Conservation (phyloP, 768 basidiomycete genomes). For the Macrocybe gigantea region DNA sequence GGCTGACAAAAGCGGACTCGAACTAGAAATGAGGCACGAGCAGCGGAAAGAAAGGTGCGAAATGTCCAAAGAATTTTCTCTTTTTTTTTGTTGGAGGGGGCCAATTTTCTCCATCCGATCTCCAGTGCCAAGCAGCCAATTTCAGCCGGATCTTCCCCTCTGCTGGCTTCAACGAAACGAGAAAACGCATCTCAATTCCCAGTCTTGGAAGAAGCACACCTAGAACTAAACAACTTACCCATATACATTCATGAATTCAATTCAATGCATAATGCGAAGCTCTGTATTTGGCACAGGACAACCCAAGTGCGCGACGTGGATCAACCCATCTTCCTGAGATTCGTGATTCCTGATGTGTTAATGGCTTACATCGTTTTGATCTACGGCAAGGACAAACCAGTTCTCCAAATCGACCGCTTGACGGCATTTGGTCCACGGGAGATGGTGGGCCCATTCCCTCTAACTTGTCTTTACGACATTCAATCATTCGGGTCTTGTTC, state of each 20-base stretch:
- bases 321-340: conserved; percentile 43
- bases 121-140: too few species aligned
- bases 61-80: too few species aligned
- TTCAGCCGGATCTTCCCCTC: too few species aligned
- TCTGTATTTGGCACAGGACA: conserved; percentile 51
- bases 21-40: conserved; percentile 38
- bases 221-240: conserved; percentile 40
- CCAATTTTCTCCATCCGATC: too few species aligned
- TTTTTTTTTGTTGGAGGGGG: too few species aligned
- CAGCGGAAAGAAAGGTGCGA: conserved; percentile 53
- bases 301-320: conserved; percentile 13
- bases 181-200: conserved; percentile 38
- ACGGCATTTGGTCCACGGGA: conserved; percentile 74
- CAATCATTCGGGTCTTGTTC: background rate
- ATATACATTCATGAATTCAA: conserved; percentile 60
- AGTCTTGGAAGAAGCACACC: conserved; percentile 26
- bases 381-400: conserved; percentile 28
- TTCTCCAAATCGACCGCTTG: conserved; percentile 49
- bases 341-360: conserved; percentile 60
- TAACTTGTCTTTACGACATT: background rate
- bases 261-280: conserved; percentile 29
- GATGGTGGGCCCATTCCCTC: conserved; percentile 33
- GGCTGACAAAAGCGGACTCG: conserved; percentile 44
- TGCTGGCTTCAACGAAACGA: conserved; percentile 21
- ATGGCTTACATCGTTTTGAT: conserved; percentile 56